Base-by-base conservation (phyloP, 768 basidiomycete species). In the Cantharellus cinnabarinus region DNA sequence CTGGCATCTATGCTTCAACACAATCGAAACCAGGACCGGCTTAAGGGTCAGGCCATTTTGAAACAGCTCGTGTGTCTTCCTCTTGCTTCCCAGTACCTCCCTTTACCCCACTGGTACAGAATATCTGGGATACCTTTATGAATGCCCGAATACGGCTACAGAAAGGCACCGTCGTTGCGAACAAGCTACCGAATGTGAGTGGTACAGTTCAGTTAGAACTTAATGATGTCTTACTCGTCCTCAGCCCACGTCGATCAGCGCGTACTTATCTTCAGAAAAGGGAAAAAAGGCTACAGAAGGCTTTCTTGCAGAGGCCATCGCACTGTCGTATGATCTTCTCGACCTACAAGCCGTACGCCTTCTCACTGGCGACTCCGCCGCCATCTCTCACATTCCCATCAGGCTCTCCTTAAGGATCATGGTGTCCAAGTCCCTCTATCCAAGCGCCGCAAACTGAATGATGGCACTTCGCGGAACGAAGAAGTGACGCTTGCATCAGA, bases 121-220 rank as follows among this genome's bases (percentile, higher is more conserved):
- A 75, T 2, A 70, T 91, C 41, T 95, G 89, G 85, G 89, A 97
- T 68, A 74, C 77, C 3, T 74, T 97, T 42, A 75, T 97, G 38
- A 88, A 95, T 67, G 79, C 86, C n/a, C 80, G 94, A 41, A 98
- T 98, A 68, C 82, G 82, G 35, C 70, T 95, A 50, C 94, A 97
- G 71, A 97, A 91, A 71, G 77, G 82, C 34, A 73, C 81, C 51
- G 65, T 73, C 1, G 72, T 81, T 5, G 75, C 81, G 3, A 86
- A 89, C 65, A 71, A 72, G 55, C 73, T 95, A 3, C 83, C 86
- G 41, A 66, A 63, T 41, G 88, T 83, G 66, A 64, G 81, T 70
- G 41, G 50, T 53, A 42, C 4, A 61, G 53, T 53, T 42, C 48
- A 29, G 20, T 62, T 41, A 41, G 3, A 14, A 40, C 59, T 7